phyloP scores from a whole-genome alignment of 2,329 filamentous ascomycete species.

The Sordariomycetes sp. region DNA sequence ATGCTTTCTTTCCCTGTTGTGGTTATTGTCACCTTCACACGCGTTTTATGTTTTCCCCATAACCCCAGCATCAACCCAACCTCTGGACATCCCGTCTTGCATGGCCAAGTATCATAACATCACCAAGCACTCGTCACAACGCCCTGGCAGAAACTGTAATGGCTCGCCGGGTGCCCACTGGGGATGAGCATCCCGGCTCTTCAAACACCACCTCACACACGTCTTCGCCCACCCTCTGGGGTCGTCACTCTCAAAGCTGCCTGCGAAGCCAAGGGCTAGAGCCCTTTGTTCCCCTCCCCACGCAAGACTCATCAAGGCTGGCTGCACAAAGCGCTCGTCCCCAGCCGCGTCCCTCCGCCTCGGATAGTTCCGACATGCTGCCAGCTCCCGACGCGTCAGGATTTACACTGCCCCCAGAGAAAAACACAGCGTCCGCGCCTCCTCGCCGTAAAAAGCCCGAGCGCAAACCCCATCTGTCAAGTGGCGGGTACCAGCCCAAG shows the following conservation, averaged over 20 bases:
- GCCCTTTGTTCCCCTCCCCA: neutral
- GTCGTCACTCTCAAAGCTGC: no score
- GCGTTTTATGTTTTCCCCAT: neutral
- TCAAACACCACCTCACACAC: neutral
- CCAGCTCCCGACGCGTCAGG: neutral
- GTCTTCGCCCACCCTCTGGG: no score
- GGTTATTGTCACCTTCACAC: neutral
- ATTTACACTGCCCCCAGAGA: neutral
- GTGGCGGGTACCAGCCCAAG: neutral
- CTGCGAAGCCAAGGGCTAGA: neutral
- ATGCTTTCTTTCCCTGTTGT: neutral
- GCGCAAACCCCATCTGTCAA: neutral
- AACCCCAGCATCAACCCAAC: neutral
- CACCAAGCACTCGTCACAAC: neutral
- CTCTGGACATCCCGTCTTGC: neutral
- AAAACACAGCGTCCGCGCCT: neutral
- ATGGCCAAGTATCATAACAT: neutral
- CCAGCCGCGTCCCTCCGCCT: neutral
- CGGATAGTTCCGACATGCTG: neutral
- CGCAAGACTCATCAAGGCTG: neutral
- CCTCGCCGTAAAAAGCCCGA: neutral
- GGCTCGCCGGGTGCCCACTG: neutral
- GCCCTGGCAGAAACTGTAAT: neutral
- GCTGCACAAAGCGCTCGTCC: neutral
- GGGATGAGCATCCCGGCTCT: neutral